These are phyloP conservation scores for Talaromyces piceae DNA, from an alignment of 2,329 filamentous ascomycete species.

Conservation along the genomic window DNA sequence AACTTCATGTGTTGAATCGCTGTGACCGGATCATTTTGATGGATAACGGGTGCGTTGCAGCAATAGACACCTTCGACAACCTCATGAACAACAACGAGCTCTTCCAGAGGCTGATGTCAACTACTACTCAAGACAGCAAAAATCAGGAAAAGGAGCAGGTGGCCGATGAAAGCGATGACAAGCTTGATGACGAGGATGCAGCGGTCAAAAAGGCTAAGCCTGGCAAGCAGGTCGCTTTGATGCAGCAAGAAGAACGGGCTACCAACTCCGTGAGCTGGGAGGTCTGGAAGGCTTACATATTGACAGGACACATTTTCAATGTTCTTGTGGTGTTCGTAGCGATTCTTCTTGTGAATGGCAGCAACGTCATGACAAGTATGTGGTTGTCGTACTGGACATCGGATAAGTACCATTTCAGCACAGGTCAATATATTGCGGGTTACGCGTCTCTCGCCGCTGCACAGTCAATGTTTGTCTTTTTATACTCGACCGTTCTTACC, in stretches of 20 bases:
- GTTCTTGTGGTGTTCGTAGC: constrained; percentile 53
- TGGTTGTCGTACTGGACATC: constrained; percentile 96
- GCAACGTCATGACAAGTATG: constrained; percentile 79
- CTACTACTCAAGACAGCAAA: constrained; percentile 58
- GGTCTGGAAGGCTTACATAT: constrained; percentile 73
- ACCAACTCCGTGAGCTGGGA: constrained; percentile 70
- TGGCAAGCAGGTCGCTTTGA: constrained; percentile 30
- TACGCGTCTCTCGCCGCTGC: constrained; percentile 63
- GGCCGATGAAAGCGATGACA: constrained; percentile 43
- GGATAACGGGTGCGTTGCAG: constrained; percentile 75
- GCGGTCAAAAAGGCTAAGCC: constrained; percentile 33
- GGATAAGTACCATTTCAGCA: constrained; percentile 59
- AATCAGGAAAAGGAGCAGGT: constrained; percentile 39
- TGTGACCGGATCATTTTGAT: constrained; percentile 93
- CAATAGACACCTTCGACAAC: constrained; percentile 82
- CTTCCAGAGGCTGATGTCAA: constrained; percentile 77
- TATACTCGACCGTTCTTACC: constrained; percentile 71
- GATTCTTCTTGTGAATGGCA: constrained; percentile 66
- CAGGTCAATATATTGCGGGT: constrained; percentile 61
- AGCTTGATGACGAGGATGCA: constrained; percentile 31
- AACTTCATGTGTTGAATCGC: constrained; percentile 82
- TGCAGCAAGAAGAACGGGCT: constrained; percentile 51
- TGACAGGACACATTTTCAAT: constrained; percentile 63
- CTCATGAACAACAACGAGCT: constrained; percentile 70
- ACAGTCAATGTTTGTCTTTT: constrained; percentile 70